phyloP scores from a whole-genome alignment of 768 basidiomycete genomes.

The Thelephora ganbajun region DNA sequence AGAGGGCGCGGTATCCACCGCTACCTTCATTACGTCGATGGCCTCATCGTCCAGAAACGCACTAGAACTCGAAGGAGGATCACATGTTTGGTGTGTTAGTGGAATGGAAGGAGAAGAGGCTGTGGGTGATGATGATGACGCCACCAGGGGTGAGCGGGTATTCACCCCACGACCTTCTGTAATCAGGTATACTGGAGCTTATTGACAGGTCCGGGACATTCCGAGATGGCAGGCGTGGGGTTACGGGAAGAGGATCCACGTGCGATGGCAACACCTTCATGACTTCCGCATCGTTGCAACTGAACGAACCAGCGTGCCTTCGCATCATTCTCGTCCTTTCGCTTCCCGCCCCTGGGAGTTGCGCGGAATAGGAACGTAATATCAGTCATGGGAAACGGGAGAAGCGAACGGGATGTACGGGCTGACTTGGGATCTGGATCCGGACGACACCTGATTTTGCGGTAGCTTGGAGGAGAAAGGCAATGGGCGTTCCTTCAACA shows the following conservation, averaged over 20 bases:
- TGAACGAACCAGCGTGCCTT: conserved; percentile 91
- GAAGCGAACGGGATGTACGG: conserved; percentile 15
- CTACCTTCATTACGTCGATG: conserved; percentile 61
- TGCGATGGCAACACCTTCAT: conserved; percentile 70
- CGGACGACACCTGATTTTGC: conserved; percentile 11
- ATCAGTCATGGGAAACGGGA: conserved; percentile 15
- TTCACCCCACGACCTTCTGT: conserved; percentile 10
- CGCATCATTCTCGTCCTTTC: conserved; percentile 45
- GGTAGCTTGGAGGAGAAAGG: conserved; percentile 20
- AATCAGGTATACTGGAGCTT: background rate
- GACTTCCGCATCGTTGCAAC: conserved; percentile 80
- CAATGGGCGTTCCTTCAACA: conserved; percentile 34
- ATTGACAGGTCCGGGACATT: conserved; percentile 5
- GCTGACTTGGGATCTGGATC: conserved; percentile 2
- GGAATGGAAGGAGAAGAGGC: conserved; percentile 26
- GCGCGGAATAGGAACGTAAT: conserved; percentile 17
- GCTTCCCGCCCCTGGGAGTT: conserved; percentile 11
- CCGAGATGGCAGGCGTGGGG: conserved; percentile 13
- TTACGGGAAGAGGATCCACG: conserved; percentile 19
- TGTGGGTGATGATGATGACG: conserved; percentile 13
- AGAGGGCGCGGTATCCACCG: conserved; percentile 65
- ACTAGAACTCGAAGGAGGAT: conserved; percentile 41
- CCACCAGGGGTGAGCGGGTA: conserved; percentile 30
- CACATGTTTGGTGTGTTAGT: conserved; percentile 25
- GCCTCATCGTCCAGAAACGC: conserved; percentile 67